These are phyloP conservation scores for Backusella psychrophila DNA, from an alignment of 192 early-diverging fungal genomes.

Conservation along the genomic window DNA sequence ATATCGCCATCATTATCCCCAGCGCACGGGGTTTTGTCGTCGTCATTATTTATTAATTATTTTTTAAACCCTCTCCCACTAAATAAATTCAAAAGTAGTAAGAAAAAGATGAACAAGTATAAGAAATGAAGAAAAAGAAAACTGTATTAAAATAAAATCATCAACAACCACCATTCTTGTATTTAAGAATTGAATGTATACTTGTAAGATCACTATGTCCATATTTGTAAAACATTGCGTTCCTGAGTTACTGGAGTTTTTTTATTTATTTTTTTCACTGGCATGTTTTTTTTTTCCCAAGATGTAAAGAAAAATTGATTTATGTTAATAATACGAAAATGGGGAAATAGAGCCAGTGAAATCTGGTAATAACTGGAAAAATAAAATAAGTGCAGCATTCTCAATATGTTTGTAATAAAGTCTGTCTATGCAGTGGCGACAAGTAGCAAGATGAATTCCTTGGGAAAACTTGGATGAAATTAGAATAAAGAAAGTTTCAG, in stretches of 20 bases:
- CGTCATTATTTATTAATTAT: not conserved
- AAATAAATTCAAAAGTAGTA: not conserved
- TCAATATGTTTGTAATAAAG: not conserved
- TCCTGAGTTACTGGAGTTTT: not conserved
- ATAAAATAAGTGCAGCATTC: not conserved
- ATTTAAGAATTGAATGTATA: not conserved
- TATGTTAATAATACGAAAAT: not conserved
- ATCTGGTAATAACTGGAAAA: not conserved
- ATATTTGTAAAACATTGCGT: constrained; percentile 4
- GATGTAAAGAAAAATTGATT: not conserved
- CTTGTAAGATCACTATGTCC: not conserved
- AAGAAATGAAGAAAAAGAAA: not conserved
- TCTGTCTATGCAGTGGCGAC: not conserved
- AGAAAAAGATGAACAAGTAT: not conserved
- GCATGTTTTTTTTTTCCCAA: not conserved
- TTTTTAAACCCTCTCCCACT: not conserved
- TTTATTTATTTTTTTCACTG: not conserved
- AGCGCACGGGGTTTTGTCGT: not conserved
- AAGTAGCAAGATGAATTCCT: constrained; percentile 2
- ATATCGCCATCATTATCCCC: not conserved
- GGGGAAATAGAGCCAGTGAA: not conserved
- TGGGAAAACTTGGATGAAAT: not conserved
- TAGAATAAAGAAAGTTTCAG: not conserved
- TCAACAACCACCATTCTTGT: not conserved
- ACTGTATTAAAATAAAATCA: not conserved